A percentile compares a stretch with the other conserved stretches of the same genome.
Conservation (phyloP, 208 protist species). For the Trichomonas gallinae region DNA sequence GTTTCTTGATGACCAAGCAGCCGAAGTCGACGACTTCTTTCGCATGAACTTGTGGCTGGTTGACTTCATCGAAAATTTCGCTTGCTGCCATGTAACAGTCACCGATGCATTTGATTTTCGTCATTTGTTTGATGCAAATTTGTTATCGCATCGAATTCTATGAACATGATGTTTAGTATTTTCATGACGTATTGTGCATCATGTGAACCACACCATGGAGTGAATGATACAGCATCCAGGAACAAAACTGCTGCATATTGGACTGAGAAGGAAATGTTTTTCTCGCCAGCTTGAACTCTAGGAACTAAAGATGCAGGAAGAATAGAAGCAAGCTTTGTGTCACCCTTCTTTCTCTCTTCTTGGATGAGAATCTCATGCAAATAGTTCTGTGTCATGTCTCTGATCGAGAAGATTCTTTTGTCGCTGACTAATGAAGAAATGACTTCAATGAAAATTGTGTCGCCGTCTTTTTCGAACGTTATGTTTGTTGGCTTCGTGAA, state of each 20-base stretch:
- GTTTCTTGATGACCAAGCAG: background rate
- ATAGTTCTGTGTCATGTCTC: background rate
- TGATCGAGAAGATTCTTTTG: background rate
- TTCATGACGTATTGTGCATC: background rate
- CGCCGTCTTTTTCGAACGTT: too few relatives aligned
- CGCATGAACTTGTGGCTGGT: background rate
- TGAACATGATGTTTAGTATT: background rate
- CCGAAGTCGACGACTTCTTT: background rate
- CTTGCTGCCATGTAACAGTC: conserved; percentile 3
- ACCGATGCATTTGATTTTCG: background rate
- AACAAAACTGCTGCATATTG: background rate
- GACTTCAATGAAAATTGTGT: background rate
- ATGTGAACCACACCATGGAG: background rate
- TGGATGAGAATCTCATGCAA: background rate
- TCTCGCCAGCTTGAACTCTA: background rate
- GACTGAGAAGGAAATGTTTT: background rate
- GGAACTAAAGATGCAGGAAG: background rate
- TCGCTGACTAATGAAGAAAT: background rate
- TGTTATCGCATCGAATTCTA: background rate
- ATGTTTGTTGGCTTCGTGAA: too few relatives aligned
- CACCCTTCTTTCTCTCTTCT: background rate
- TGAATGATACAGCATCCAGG: background rate
- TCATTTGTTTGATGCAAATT: background rate
- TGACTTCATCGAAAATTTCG: background rate
- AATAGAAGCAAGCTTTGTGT: background rate